phyloP scores from a whole-genome alignment of 2,329 filamentous ascomycete species.

The Didymosphaeria variabile region DNA sequence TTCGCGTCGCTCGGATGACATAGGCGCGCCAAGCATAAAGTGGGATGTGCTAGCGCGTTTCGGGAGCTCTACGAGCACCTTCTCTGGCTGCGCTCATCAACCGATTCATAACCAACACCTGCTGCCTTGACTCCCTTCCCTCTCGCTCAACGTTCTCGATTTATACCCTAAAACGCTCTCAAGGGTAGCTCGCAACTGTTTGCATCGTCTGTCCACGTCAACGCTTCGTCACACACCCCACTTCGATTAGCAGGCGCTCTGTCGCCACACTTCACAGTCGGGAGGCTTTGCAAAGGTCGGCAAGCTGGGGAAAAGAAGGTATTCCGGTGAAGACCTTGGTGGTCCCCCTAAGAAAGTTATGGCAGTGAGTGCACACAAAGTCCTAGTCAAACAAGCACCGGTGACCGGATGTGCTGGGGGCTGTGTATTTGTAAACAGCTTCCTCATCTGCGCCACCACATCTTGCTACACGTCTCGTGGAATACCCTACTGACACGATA shows the following conservation, averaged over 20 bases:
- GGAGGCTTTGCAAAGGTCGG: constrained; percentile 37
- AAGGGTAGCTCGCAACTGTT: constrained; percentile 6
- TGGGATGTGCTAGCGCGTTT: constrained; percentile 22
- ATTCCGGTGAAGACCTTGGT: constrained; percentile 49
- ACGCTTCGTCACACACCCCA: constrained; percentile 14
- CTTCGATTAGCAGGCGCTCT: constrained; percentile 9
- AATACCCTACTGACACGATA: constrained; percentile 16
- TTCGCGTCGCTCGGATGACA: constrained; percentile 2
- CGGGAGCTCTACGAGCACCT: constrained; percentile 19
- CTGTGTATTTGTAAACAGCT: constrained; percentile 40
- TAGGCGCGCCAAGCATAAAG: constrained; percentile 18
- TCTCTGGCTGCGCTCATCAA: constrained; percentile 15
- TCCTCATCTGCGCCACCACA: constrained; percentile 17
- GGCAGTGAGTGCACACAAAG: constrained; percentile 44
- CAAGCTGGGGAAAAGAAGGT: constrained; percentile 56
- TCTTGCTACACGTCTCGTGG: constrained; percentile 12
- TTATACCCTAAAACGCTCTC: not conserved
- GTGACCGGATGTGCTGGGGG: constrained; percentile 21
- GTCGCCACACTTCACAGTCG: constrained; percentile 33
- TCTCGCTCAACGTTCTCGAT: not conserved
- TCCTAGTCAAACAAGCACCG: constrained; percentile 17
- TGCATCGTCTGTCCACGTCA: constrained; percentile 8
- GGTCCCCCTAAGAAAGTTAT: constrained; percentile 52
- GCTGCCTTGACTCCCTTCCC: constrained; percentile 3
- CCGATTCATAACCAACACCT: constrained; percentile 1